These are phyloP conservation scores for Hypholoma fasciculare DNA, from an alignment of 768 basidiomycete species.

Conservation along the genomic window DNA sequence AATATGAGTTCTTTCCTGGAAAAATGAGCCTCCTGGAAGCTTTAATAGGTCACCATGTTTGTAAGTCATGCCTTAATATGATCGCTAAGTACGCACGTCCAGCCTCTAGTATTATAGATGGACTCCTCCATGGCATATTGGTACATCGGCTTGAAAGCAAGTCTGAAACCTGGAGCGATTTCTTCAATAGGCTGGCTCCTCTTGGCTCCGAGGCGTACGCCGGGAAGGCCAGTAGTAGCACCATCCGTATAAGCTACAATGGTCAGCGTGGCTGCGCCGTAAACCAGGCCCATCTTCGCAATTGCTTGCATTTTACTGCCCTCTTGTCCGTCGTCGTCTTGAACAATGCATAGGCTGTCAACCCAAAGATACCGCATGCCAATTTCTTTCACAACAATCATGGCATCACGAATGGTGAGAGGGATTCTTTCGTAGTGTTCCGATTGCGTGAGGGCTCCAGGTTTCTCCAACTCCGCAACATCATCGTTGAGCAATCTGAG, in stretches of 20 bases:
- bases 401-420: conserved; percentile 11
- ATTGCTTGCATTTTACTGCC: conserved; percentile 2
- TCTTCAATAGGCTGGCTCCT: conserved; percentile 7
- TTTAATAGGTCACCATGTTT: too few relatives aligned
- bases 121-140: neutral
- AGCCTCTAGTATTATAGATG: conserved; percentile 1
- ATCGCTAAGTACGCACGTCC: conserved; percentile 5
- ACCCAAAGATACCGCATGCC: conserved; percentile 9
- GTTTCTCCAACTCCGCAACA: neutral
- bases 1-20: conserved; percentile 3
- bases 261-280: neutral
- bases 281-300: conserved; percentile 9
- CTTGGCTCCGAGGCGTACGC: neutral
- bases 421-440: conserved; percentile 1
- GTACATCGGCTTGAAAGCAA: neutral
- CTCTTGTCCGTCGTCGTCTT: neutral
- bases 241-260: conserved; percentile 7
- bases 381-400: conserved; percentile 1
- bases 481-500: conserved; percentile 3
- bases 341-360: conserved; percentile 11
- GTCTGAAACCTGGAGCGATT: conserved; percentile 5
- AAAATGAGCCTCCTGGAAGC: conserved; percentile 11
- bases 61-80: too few relatives aligned
- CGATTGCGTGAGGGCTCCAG: neutral
- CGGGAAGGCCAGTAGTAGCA: conserved; percentile 10